These are phyloP conservation scores for Monascus ruber DNA, from an alignment of 2,329 filamentous ascomycete genomes.

Conservation along the genomic window DNA sequence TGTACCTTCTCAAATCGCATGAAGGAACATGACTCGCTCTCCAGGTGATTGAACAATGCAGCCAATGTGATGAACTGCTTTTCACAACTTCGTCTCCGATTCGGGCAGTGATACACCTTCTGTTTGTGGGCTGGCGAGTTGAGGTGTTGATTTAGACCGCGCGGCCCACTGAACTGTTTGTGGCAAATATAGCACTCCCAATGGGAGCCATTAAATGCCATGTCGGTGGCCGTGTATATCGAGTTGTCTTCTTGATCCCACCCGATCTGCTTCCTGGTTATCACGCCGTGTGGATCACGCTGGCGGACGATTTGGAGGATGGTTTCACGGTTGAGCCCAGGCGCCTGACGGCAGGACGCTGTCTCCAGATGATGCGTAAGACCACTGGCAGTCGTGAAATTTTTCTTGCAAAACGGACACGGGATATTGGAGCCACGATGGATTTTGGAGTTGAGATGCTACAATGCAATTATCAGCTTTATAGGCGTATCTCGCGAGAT, in stretches of 20 bases:
- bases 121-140: slow-evolving; percentile 42
- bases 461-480: not conserved
- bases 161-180: slow-evolving; percentile 26
- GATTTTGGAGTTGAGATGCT: slow-evolving; percentile 46
- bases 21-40: slow-evolving; percentile 33
- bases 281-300: slow-evolving; percentile 37
- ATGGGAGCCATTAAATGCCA: slow-evolving; percentile 34
- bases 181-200: slow-evolving; percentile 48
- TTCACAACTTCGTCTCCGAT: slow-evolving; percentile 17
- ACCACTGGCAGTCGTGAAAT: slow-evolving; percentile 42
- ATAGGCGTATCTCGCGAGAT: not conserved
- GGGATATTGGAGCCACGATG: slow-evolving; percentile 36
- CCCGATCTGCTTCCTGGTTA: slow-evolving; percentile 43
- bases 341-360: slow-evolving; percentile 40
- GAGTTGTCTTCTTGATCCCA: slow-evolving; percentile 26
- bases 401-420: slow-evolving; percentile 46
- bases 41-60: slow-evolving; percentile 34
- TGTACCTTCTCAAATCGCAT: slow-evolving; percentile 33
- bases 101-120: slow-evolving; percentile 36
- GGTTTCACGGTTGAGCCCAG: slow-evolving; percentile 35
- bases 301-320: slow-evolving; percentile 37
- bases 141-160: slow-evolving; percentile 41
- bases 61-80: slow-evolving; percentile 30
- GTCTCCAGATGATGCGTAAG: slow-evolving; percentile 46
- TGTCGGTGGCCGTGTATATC: slow-evolving; percentile 27